Evolutionary conservation across 352 stramenopile species (phyloP).

Genomic region (Phytopythium delawarense): DNA sequence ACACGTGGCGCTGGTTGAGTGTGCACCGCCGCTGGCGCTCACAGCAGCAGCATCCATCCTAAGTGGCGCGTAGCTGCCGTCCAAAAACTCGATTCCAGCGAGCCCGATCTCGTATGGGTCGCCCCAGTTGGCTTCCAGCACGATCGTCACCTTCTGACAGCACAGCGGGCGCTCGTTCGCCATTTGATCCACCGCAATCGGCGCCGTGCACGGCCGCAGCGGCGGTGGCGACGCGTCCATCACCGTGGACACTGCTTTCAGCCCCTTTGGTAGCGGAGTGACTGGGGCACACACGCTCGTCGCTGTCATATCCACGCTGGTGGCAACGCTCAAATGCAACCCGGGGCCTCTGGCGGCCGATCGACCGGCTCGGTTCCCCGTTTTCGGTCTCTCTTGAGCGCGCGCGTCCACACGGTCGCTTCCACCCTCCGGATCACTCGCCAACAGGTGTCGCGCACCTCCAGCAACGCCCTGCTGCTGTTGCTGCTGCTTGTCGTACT

Average conservation of each 20-base stretch:
- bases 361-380: slow-evolving; percentile 36
- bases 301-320: slow-evolving; percentile 4
- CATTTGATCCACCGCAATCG: slow-evolving; percentile 37
- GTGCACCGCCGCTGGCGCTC: background rate
- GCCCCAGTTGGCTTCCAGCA: slow-evolving; percentile 67
- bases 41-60: slow-evolving; percentile 8
- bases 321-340: slow-evolving; percentile 10
- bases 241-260: slow-evolving; percentile 11
- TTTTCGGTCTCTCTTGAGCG: slow-evolving; percentile 45
- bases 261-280: slow-evolving; percentile 34
- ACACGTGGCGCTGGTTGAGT: slow-evolving; percentile 14
- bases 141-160: slow-evolving; percentile 46
- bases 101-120: slow-evolving; percentile 66
- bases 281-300: slow-evolving; percentile 23
- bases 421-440: background rate
- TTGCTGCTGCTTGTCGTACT: slow-evolving; percentile 58
- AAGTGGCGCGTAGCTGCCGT: slow-evolving; percentile 47
- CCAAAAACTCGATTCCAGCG: slow-evolving; percentile 55
- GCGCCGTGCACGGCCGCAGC: slow-evolving; percentile 51
- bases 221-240: background rate
- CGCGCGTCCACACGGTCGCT: slow-evolving; percentile 13
- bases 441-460: background rate
- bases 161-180: slow-evolving; percentile 36
- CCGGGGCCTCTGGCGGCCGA: slow-evolving; percentile 16
- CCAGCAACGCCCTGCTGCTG: slow-evolving; percentile 1